Conservation (phyloP, 2,329 filamentous ascomycete species). For the Cyclaneusma minus region DNA sequence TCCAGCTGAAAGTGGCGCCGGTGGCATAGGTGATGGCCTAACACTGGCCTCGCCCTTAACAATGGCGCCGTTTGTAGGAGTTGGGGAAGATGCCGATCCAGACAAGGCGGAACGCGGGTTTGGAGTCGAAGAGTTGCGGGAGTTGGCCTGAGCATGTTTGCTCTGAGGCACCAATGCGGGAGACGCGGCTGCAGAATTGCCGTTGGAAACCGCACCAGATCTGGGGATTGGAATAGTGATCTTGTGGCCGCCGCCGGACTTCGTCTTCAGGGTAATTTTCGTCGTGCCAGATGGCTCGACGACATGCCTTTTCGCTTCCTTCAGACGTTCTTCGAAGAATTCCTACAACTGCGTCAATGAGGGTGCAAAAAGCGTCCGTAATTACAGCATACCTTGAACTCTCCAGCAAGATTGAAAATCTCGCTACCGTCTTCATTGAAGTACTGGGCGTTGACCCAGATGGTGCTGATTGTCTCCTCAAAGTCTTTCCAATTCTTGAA, state of each 20-base stretch:
- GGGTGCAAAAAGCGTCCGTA: slow-evolving; percentile 3
- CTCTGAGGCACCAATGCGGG: not conserved
- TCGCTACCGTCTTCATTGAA: slow-evolving; percentile 90
- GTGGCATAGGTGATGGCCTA: slow-evolving; percentile 14
- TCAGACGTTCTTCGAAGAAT: slow-evolving; percentile 52
- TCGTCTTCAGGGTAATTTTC: slow-evolving; percentile 69
- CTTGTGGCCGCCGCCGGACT: slow-evolving; percentile 15
- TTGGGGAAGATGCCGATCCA: slow-evolving; percentile 16
- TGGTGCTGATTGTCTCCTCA: slow-evolving; percentile 61
- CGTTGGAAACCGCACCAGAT: too few relatives aligned
- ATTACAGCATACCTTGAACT: slow-evolving; percentile 56
- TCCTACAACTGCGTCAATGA: slow-evolving; percentile 29
- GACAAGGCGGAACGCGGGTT: slow-evolving; percentile 14
- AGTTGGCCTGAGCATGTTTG: slow-evolving; percentile 5
- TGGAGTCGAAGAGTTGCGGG: slow-evolving; percentile 9
- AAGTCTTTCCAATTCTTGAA: slow-evolving; percentile 75
- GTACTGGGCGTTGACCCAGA: slow-evolving; percentile 77
- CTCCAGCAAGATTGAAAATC: slow-evolving; percentile 60
- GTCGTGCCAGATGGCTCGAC: slow-evolving; percentile 57
- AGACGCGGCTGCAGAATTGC: not conserved
- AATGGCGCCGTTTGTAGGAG: slow-evolving; percentile 14
- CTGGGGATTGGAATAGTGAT: too few relatives aligned
- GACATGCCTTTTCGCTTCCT: slow-evolving; percentile 56
- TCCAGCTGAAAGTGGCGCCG: slow-evolving; percentile 24
- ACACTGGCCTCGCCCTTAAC: slow-evolving; percentile 22